Conservation (phyloP, 257 asterid species). For the Eucommia ulmoides region DNA sequence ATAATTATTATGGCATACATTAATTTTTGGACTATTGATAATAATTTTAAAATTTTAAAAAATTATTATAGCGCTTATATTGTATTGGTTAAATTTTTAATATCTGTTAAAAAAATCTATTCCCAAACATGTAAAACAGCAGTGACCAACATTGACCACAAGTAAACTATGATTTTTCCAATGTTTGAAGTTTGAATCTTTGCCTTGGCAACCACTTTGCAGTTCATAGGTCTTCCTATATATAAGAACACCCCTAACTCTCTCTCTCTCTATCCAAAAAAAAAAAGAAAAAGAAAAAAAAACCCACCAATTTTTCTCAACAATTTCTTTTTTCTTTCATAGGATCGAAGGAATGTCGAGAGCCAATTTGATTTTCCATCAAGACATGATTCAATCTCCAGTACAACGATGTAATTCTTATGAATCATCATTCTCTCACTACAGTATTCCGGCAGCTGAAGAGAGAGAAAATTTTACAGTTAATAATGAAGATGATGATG, state of each 20-base stretch:
- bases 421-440: not conserved
- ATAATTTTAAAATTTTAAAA: no score
- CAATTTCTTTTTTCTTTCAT: not conserved
- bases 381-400: not conserved
- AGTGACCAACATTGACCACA: no score
- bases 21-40: no score
- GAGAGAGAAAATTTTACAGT: not conserved
- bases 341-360: not conserved
- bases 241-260: not conserved
- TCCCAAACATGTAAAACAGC: no score
- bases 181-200: no score
- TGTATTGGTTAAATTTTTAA: not conserved
- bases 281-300: not conserved
- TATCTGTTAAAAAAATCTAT: not conserved
- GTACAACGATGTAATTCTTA: not conserved
- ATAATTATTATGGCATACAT: no score
- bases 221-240: not conserved
- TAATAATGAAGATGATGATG: slow-evolving; percentile 3
- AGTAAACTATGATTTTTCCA: no score
- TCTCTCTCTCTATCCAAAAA: not conserved
- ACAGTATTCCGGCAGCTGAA: no score
- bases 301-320: not conserved
- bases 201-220: not conserved
- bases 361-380: slow-evolving; percentile 2
- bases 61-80: no score